Evolutionary conservation across 2,329 filamentous ascomycete species (phyloP), one percentile per base, ranked within the genome.

Genomic region (Ceratocystis eucalypticola): DNA sequence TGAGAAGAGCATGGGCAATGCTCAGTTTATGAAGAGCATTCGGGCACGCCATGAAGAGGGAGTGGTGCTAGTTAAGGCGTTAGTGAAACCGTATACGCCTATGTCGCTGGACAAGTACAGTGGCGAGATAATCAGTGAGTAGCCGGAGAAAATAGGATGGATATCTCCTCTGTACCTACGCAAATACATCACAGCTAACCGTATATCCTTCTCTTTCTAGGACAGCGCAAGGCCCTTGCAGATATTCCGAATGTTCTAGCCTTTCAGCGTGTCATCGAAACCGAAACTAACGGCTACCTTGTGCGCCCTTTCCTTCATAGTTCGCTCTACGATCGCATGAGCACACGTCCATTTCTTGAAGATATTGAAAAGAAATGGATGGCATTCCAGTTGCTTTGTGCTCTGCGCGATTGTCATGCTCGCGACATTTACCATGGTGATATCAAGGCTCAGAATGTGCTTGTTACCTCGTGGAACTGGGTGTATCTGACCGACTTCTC

Each of bases 391-490:
- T 82, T 99, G 2, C 82, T 99, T 10, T 96, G 91, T 75, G 92
- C 90, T 2, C 79, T 99, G 67, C 86, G 92, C 66, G 95, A 99
- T 75, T 96, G 91, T 72, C 94, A 99, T 75, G 82, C 88, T 33
- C 83, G 88, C 61, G 89, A 95, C 71, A 82, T 99, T 64, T 97
- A 92, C 74, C 94, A 99, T 74, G 95, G 94, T 67, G 95, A 99
- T 73, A 97, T 99, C 79, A 99, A 99, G 79, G 94, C 93, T 1
- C 93, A 99, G 76, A 99, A 99, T 72, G 85, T 96, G 45, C 80
- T 99, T 61, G 93, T 99, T 63, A 99, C 94, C 0, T 97, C 94
- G 5, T 99, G 94, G 94, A 96, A 97, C 77, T 99, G 95, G 94
- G 82, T 99, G 1, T 99, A 97, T 74, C 82, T 99, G 46, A 88